Evolutionary conservation across 495 filamentous ascomycete species (phyloP).

Genomic region (Choiromyces venosus): DNA sequence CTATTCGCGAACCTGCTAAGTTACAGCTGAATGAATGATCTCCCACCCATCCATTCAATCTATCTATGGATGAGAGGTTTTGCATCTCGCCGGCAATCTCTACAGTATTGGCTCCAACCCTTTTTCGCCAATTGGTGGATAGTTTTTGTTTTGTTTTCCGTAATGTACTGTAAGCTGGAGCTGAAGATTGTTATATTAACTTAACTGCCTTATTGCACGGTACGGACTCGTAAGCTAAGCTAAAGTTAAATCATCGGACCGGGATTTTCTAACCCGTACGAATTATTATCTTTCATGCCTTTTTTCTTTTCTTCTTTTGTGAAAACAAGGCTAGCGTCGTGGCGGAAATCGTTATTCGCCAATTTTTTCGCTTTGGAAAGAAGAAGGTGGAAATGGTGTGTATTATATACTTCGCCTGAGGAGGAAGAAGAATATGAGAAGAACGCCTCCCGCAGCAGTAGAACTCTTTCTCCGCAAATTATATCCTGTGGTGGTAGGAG

Average conservation of each 20-base stretch:
- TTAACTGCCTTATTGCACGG: too few relatives aligned
- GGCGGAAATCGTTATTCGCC: not conserved
- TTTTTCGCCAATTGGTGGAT: not conserved
- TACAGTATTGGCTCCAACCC: not conserved
- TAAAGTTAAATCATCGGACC: not conserved
- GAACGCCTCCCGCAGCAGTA: not conserved
- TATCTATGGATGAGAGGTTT: not conserved
- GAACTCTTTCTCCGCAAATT: not conserved
- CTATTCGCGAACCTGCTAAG: not conserved
- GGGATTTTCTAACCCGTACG: not conserved
- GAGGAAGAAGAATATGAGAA: not conserved
- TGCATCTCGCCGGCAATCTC: not conserved
- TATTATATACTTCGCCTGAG: not conserved
- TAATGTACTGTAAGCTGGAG: not conserved
- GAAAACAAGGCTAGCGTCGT: not conserved
- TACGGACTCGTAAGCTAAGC: too few relatives aligned
- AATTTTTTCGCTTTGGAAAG: not conserved
- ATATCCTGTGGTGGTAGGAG: too few relatives aligned
- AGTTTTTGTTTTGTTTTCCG: too few relatives aligned
- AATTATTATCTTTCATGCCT: not conserved
- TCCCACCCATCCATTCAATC: not conserved
- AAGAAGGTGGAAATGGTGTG: not conserved
- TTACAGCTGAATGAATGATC: not conserved
- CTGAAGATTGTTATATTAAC: not conserved
- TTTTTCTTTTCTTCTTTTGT: not conserved